phyloP scores from a whole-genome alignment of 148 eudicot genomes.

The Fallopia convolvulus region DNA sequence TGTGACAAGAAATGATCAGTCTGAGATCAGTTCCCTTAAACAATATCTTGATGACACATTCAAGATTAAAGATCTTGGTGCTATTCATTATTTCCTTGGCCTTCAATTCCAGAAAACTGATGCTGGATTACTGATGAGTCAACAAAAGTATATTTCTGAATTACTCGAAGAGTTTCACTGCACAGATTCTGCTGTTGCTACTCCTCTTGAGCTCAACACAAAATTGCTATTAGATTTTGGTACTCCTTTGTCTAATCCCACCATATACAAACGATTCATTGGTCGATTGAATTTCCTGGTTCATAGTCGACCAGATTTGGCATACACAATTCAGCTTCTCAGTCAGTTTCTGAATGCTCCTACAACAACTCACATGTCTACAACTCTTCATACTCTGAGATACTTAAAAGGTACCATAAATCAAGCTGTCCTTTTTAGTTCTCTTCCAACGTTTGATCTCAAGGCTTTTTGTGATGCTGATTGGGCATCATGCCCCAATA shows the following conservation, averaged over 20 bases:
- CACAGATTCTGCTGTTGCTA: background rate
- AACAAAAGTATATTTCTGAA: too few species aligned
- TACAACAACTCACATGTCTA: background rate
- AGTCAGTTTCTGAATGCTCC: background rate
- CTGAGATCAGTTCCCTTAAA: background rate
- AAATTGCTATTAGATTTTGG: background rate
- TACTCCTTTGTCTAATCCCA: accelerated
- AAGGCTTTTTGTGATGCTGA: background rate
- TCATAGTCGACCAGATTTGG: background rate
- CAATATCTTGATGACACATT: background rate
- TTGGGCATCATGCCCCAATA: background rate
- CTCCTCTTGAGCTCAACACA: background rate
- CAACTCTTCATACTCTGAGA: background rate
- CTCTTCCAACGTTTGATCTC: too few species aligned
- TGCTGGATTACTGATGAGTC: too few species aligned
- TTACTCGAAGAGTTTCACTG: too few species aligned
- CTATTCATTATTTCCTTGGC: too few species aligned
- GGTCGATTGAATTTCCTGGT: background rate
- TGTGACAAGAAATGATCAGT: background rate
- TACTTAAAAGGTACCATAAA: background rate
- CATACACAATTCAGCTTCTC: background rate
- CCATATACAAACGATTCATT: too few species aligned
- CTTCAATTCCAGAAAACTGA: too few species aligned
- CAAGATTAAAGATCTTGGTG: background rate
- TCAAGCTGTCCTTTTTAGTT: background rate